Conservation (phyloP, 2,329 filamentous ascomycete species). For the Aspergillus ustus region DNA sequence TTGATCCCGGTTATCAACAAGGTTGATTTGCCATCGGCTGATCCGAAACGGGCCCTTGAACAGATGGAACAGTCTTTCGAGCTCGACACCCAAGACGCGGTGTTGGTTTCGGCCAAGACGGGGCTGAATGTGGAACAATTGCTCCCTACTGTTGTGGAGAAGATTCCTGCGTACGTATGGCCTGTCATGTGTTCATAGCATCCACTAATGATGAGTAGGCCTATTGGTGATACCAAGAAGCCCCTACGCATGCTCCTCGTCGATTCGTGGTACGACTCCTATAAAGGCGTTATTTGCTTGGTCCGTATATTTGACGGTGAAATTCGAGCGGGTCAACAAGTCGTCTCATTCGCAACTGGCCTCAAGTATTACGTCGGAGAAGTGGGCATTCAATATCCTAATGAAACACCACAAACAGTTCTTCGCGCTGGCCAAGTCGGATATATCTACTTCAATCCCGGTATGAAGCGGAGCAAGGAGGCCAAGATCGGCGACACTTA, state of each 20-base stretch:
- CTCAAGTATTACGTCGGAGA: conserved; percentile 92
- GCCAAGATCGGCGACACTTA: conserved; percentile 96
- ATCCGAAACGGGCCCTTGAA: conserved; percentile 80
- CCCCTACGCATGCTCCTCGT: conserved; percentile 86
- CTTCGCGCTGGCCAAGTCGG: conserved; percentile 92
- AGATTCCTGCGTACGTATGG: conserved; percentile 69
- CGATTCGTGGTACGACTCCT: conserved; percentile 98
- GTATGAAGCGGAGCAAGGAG: conserved; percentile 96
- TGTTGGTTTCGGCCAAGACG: conserved; percentile 90
- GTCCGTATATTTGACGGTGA: conserved; percentile 90
- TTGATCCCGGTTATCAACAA: conserved; percentile 96
- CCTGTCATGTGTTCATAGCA: neutral
- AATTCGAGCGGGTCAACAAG: conserved; percentile 78
- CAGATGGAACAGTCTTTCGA: conserved; percentile 90
- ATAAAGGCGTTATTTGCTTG: conserved; percentile 88
- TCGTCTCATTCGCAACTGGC: conserved; percentile 87
- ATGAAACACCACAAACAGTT: conserved; percentile 77
- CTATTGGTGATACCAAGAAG: conserved; percentile 71
- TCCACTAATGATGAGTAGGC: conserved; percentile 47
- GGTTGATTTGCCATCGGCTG: conserved; percentile 88
- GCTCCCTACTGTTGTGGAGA: conserved; percentile 81
- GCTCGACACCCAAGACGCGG: conserved; percentile 74
- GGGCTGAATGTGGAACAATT: conserved; percentile 84
- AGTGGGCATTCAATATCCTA: conserved; percentile 94
- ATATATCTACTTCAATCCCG: conserved; percentile 96